Conservation (phyloP, 768 basidiomycete species). For the Lactifluus piperatus region DNA sequence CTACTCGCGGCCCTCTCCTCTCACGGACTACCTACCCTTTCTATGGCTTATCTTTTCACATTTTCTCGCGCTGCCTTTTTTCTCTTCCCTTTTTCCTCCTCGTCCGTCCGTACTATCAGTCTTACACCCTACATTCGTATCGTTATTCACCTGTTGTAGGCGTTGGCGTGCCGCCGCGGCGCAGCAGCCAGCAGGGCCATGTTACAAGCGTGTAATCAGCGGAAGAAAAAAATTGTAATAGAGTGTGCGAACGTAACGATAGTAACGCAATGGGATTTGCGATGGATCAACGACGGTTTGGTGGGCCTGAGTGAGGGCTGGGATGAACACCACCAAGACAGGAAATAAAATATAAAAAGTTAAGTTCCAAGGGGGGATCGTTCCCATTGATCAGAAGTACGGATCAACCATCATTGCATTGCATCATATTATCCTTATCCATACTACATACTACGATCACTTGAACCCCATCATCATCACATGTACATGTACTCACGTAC, state of each 20-base stretch:
- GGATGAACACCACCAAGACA: no score
- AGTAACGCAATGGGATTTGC: conserved; percentile 1
- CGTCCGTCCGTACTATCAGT: conserved; percentile 5
- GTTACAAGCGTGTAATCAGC: conserved; percentile 15
- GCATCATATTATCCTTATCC: no score
- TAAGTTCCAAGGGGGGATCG: no score
- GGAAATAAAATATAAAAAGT: no score
- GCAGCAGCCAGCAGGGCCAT: conserved; percentile 3
- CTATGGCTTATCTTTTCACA: background rate
- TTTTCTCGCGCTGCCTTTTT: background rate
- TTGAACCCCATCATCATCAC: no score
- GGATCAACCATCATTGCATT: no score
- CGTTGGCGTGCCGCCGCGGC: conserved; percentile 2
- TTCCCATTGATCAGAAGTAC: no score
- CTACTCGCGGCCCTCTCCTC: background rate
- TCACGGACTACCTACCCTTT: background rate
- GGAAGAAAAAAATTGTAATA: conserved; percentile 9
- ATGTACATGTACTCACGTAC: no score
- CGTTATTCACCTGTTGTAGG: conserved; percentile 18
- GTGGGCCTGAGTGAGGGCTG: no score
- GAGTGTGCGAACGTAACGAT: conserved; percentile 9
- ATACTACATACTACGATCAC: no score
- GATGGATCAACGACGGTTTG: no score
- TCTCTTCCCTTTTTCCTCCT: background rate
- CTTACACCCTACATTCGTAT: conserved; percentile 16